Conservation (phyloP, 306 rosid species). For the Vigna radiata region DNA sequence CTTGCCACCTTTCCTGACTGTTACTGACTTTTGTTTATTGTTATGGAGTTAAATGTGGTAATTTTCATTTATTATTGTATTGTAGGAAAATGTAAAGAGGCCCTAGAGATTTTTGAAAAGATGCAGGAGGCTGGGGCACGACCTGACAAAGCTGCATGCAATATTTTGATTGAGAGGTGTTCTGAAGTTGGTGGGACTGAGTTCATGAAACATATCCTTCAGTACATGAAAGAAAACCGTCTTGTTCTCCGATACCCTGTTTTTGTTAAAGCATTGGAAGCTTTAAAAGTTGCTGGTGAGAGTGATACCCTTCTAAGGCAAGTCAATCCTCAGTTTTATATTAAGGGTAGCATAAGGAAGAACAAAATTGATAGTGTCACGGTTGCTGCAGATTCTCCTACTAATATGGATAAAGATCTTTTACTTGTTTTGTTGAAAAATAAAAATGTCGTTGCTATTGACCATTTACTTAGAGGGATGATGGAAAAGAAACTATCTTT, state of each 20-base stretch:
- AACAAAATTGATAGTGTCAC: constrained; percentile 38
- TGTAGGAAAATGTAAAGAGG: constrained; percentile 78
- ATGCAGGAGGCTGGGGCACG: constrained; percentile 82
- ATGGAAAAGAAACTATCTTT: constrained; percentile 55
- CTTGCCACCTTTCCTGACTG: neutral
- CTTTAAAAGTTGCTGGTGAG: constrained; percentile 60
- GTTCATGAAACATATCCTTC: constrained; percentile 62
- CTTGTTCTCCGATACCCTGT: constrained; percentile 77
- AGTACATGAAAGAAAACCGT: constrained; percentile 72
- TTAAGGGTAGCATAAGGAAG: constrained; percentile 47
- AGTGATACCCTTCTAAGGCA: constrained; percentile 69
- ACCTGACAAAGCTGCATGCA: constrained; percentile 91
- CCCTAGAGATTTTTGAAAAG: constrained; percentile 71
- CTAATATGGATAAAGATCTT: constrained; percentile 58
- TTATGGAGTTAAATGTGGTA: constrained; percentile 5
- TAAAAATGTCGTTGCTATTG: constrained; percentile 64
- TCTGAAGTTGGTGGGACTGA: constrained; percentile 60
- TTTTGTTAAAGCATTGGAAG: constrained; percentile 63
- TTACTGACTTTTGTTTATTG: constrained; percentile 1
- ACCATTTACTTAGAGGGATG: constrained; percentile 58
- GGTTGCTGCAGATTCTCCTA: constrained; percentile 35
- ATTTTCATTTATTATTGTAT: constrained; percentile 36
- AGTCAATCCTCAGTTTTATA: constrained; percentile 73
- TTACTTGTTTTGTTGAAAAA: constrained; percentile 59
- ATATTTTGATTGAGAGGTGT: constrained; percentile 76